phyloP scores from a whole-genome alignment of 768 basidiomycete genomes.

The Leucosporidium creatinivorum region DNA sequence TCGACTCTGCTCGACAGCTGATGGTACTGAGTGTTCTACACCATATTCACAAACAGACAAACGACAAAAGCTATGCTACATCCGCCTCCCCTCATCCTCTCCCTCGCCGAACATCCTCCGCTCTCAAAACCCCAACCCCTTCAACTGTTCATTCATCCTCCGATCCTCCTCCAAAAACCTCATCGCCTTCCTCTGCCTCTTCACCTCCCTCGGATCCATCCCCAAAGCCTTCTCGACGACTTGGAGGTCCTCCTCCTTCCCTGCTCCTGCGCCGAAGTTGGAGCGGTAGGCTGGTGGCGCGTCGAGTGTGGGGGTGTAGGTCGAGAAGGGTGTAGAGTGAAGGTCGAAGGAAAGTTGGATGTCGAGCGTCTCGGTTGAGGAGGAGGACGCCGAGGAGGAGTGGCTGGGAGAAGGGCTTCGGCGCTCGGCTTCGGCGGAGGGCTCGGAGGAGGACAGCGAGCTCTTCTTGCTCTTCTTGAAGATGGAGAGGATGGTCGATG shows the following conservation, averaged over 20 bases:
- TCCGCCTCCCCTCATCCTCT: no score
- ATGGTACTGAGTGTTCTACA: no score
- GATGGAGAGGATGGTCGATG: no score
- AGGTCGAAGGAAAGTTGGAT: not conserved
- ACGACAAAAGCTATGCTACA: no score
- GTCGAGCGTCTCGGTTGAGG: not conserved
- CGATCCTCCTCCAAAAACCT: slow-evolving; percentile 18
- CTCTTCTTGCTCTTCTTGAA: not conserved
- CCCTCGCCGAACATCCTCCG: no score
- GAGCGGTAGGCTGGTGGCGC: slow-evolving; percentile 5
- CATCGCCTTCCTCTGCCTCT: not conserved
- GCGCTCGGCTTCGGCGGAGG: not conserved
- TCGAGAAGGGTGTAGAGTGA: not conserved
- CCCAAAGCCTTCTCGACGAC: no score
- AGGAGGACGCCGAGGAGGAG: not conserved
- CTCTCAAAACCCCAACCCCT: not conserved
- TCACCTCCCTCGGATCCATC: not conserved
- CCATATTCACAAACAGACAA: no score
- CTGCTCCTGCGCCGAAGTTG: not conserved
- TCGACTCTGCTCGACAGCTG: no score
- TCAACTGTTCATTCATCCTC: slow-evolving; percentile 13
- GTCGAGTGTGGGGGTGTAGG: not conserved
- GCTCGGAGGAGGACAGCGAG: not conserved
- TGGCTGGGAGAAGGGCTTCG: not conserved
- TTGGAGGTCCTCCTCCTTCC: not conserved